Conservation (phyloP, 495 filamentous ascomycete species). For the Neurospora sp. region DNA sequence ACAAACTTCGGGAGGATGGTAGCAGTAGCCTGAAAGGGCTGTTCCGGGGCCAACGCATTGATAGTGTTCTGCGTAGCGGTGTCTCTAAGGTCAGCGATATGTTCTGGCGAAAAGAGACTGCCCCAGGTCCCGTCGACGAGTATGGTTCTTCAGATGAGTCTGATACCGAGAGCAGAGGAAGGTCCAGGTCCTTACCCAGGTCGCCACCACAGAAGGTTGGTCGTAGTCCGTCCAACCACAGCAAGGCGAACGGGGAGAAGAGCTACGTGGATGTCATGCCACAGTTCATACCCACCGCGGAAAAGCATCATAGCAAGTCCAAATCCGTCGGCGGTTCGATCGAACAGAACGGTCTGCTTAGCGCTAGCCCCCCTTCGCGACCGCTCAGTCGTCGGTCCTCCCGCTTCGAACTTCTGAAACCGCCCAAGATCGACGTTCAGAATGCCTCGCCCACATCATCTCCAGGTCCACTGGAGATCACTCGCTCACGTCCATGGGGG, state of each 20-base stretch:
- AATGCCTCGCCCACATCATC: constrained; percentile 34
- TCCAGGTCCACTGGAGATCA: constrained; percentile 16
- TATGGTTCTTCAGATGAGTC: constrained; percentile 30
- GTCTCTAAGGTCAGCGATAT: constrained; percentile 41
- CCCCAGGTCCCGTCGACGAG: constrained; percentile 9
- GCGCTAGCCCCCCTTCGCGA: constrained; percentile 14
- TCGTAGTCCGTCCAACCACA: constrained; percentile 12
- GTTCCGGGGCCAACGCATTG: constrained; percentile 37
- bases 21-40: constrained; percentile 30
- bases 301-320: constrained; percentile 8
- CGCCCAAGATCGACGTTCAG: constrained; percentile 53
- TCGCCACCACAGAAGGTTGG: neutral
- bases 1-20: constrained; percentile 32
- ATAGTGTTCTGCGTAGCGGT: constrained; percentile 36
- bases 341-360: constrained; percentile 3
- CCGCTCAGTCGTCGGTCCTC: constrained; percentile 32
- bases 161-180: constrained; percentile 27
- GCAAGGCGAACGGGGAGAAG: constrained; percentile 23
- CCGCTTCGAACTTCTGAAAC: constrained; percentile 46
- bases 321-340: neutral
- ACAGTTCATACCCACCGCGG: constrained; percentile 21
- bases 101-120: constrained; percentile 35
- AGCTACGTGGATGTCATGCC: constrained; percentile 33
- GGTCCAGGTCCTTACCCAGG: constrained; percentile 20
- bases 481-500: constrained; percentile 4